Conservation (phyloP, 805 yeast genomes). For the Yarrowia sp. region DNA sequence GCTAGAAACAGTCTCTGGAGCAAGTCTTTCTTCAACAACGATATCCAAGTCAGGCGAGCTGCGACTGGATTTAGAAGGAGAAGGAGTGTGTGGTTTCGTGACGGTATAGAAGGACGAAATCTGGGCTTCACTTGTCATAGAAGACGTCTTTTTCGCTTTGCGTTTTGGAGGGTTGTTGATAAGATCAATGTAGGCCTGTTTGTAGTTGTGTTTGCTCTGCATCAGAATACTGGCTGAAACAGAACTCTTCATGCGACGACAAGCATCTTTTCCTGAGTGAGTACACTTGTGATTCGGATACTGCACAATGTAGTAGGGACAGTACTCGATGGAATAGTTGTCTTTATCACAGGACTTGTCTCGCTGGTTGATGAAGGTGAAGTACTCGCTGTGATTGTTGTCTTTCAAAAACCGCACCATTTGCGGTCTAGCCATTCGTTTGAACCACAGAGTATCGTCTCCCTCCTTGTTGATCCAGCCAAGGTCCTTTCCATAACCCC, state of each 20-base stretch:
- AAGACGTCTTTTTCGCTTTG: not conserved
- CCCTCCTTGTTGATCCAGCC: constrained; percentile 8
- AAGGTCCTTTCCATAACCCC: not conserved
- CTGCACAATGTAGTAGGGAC: not conserved
- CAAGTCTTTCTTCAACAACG: not conserved
- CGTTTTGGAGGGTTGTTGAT: not conserved
- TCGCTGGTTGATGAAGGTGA: not conserved
- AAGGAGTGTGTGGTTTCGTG: not conserved
- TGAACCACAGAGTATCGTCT: not conserved
- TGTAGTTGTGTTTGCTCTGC: not conserved
- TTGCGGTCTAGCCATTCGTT: not conserved
- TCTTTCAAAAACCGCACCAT: not conserved
- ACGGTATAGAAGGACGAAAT: not conserved
- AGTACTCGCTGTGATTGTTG: not conserved
- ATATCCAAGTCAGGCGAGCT: too few relatives aligned
- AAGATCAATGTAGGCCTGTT: not conserved
- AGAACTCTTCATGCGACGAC: not conserved
- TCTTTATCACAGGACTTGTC: constrained; percentile 8
- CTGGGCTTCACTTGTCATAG: not conserved
- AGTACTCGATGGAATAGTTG: not conserved
- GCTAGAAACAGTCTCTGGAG: not conserved
- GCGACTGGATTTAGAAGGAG: not conserved
- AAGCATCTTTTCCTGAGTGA: not conserved
- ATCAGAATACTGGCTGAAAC: constrained; percentile 3
- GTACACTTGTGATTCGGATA: not conserved